Conservation (phyloP, 441 rosid genomes). For the Mallotus repandus region DNA sequence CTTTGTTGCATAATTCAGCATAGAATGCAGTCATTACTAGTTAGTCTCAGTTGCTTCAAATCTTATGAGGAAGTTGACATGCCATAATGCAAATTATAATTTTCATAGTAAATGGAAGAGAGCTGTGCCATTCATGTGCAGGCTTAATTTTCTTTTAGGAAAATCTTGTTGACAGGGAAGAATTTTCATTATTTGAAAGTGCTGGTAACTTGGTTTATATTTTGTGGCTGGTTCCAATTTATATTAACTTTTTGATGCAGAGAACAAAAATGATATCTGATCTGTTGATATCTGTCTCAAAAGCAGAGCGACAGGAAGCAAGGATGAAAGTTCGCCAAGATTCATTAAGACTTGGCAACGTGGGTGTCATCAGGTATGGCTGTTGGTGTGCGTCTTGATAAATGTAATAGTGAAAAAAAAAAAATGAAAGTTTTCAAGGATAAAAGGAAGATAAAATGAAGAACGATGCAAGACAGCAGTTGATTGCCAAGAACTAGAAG, state of each 20-base stretch:
- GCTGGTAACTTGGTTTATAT: background rate
- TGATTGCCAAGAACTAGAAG: background rate
- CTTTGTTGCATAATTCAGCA: conserved; percentile 5
- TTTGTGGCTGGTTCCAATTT: conserved; percentile 13
- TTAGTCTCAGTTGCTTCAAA: background rate
- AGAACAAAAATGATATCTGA: conserved; percentile 90
- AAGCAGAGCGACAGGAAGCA: conserved; percentile 97
- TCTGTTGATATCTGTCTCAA: conserved; percentile 92
- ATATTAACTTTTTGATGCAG: conserved; percentile 45
- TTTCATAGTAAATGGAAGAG: background rate
- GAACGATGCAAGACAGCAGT: background rate
- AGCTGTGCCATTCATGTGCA: conserved; percentile 11
- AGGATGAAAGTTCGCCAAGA: conserved; percentile 94
- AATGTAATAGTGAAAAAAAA: conserved; percentile 10
- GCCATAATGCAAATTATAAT: conserved; percentile 1
- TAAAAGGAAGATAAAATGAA: background rate
- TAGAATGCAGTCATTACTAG: background rate
- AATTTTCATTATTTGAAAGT: conserved; percentile 9
- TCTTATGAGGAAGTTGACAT: background rate
- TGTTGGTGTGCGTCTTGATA: conserved; percentile 15
- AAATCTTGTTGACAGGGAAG: conserved; percentile 1
- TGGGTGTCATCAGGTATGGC: conserved; percentile 86
- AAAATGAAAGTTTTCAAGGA: background rate
- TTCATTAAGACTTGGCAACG: conserved; percentile 95
- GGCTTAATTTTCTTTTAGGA: conserved; percentile 12